Percentiles rank a stretch among this genome's conserved stretches.
Evolutionary conservation across 75 land plant genomes (phyloP).

Genomic region (Cupressus sempervirens): DNA sequence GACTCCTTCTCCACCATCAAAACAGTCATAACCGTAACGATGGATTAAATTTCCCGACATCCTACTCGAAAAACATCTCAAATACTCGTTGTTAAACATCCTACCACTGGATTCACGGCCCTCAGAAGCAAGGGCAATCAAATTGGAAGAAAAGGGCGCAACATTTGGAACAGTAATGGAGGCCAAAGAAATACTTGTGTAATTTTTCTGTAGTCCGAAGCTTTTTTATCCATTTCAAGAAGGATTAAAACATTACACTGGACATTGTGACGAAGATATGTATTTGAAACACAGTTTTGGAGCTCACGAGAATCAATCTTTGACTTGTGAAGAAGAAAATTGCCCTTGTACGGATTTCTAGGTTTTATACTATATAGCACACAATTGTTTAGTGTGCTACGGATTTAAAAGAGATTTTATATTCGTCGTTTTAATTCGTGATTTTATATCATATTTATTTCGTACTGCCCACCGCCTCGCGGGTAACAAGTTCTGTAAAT

Average conservation of each 20-base stretch:
- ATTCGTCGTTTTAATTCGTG: too few species aligned
- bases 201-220: not conserved
- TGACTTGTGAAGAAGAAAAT: too few species aligned
- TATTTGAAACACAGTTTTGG: too few species aligned
- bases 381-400: too few species aligned
- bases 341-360: too few species aligned
- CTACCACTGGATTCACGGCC: not conserved
- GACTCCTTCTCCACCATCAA: constrained; percentile 47
- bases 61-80: not conserved
- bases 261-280: not conserved
- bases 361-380: too few species aligned
- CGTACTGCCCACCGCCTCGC: too few species aligned
- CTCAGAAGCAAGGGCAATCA: not conserved
- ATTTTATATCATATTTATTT: too few species aligned
- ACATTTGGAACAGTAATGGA: not conserved
- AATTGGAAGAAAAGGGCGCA: not conserved
- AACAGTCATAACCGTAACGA: not conserved
- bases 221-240: not conserved
- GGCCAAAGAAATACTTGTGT: not conserved
- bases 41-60: not conserved
- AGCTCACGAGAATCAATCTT: not conserved
- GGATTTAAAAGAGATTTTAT: too few species aligned
- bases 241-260: not conserved
- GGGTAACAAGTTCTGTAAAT: too few species aligned
- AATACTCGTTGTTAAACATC: not conserved